Evolutionary conservation across 1,284 basidiomycete species (phyloP).

Genomic region (Melampsora occidentalis): DNA sequence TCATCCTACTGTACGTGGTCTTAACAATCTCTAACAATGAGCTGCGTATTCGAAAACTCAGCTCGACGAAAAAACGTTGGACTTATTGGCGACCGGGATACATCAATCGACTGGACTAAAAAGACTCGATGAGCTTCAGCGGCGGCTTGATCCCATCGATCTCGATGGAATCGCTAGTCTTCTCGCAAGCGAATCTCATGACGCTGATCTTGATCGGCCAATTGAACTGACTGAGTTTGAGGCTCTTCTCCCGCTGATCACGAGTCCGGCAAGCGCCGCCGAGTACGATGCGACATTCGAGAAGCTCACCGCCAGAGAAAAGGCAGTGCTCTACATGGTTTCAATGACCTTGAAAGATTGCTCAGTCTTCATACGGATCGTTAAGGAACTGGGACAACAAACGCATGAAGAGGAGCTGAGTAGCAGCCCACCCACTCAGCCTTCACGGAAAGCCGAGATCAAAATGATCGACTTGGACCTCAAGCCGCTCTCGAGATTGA

Average conservation of each 20-base stretch:
- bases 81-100: slow-evolving; percentile 1
- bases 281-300: not conserved
- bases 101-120: slow-evolving; percentile 4
- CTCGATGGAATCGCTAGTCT: slow-evolving; percentile 21
- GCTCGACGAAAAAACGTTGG: slow-evolving; percentile 19
- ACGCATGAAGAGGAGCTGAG: not conserved
- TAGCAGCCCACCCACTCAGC: not conserved
- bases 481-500: slow-evolving; percentile 24
- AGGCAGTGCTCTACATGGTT: slow-evolving; percentile 20
- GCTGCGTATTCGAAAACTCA: not conserved
- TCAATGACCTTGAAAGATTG: slow-evolving; percentile 40
- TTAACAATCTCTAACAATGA: not conserved
- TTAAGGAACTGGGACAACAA: not conserved
- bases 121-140: slow-evolving; percentile 12
- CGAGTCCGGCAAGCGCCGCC: not conserved
- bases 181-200: not conserved
- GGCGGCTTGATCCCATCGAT: slow-evolving; percentile 20
- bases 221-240: slow-evolving; percentile 10
- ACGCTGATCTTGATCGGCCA: not conserved
- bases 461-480: slow-evolving; percentile 36
- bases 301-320: not conserved
- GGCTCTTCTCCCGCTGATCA: not conserved
- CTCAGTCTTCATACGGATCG: slow-evolving; percentile 28
- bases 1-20: not conserved
- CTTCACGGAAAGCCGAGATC: not conserved